Evolutionary conservation across 2,329 filamentous ascomycete species (phyloP), one percentile per base, ranked within the genome.

Genomic region (Penicillium sp.): DNA sequence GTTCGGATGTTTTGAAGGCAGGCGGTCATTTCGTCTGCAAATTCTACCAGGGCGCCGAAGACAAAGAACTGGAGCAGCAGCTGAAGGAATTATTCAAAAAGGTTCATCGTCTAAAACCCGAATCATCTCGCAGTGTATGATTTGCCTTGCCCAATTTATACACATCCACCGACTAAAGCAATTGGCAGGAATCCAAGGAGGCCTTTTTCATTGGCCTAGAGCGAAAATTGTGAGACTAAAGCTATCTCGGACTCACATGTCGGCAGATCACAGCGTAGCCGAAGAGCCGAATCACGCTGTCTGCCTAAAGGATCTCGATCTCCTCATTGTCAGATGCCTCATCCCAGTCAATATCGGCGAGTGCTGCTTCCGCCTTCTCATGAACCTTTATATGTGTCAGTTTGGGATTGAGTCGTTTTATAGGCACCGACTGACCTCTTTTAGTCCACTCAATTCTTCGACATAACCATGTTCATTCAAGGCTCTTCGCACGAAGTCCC

Each of bases 21-120:
- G 91, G 91, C 21, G 94, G 96, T 1, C 89, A 96, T 73, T 96
- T 99, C 67, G 84, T 99, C 44, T 97, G 93, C 83, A 99, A 99
- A 75, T 99, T 96, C 76, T 99, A 97, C 74, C 91, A 96, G 73
- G 94, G 94, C 4, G 74, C 82, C 6, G 93, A 97, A 74, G 93
- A 97, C 70, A 93, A 90, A 75, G 80, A 79, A 1, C 77, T 99
- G 12, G 91, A 97, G 77, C 81, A 77, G 60, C 85, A 85, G 66
- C 79, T 99, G 41, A 90, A 85, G 72, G 85, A 82, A 49, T 78
- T 96, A 67, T 99, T 99, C 71, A 77, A 80, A 19, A 90, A 85
- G 65, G 94, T 99, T 2, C 82, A 89, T 68, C 83, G 93, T 59
- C 89, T 96, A 73, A 99, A 99, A 75, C 94, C 96, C 1, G 89